These are phyloP conservation scores for Rhododendron henanense DNA, from an alignment of 148 eudicot genomes.

Conservation along the genomic window DNA sequence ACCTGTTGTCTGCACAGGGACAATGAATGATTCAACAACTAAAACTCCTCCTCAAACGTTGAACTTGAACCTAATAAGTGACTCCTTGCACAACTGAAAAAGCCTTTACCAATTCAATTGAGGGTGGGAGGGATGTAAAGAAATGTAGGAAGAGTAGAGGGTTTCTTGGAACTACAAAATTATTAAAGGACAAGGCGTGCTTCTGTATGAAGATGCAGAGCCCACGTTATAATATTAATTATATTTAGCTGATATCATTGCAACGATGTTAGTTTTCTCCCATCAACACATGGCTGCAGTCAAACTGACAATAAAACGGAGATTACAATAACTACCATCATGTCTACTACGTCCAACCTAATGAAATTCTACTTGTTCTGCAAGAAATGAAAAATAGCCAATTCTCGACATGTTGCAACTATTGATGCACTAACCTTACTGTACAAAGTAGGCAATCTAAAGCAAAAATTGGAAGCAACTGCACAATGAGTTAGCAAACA, in stretches of 20 bases:
- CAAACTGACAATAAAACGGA: neutral
- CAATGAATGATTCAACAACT: neutral
- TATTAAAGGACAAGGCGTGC: neutral
- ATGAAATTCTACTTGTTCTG: neutral
- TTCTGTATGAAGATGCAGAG: neutral
- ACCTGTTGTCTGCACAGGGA: constrained; percentile 58
- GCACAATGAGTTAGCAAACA: neutral
- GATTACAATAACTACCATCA: neutral
- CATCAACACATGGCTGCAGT: neutral
- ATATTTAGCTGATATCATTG: neutral
- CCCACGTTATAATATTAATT: neutral
- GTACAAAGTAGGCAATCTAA: neutral
- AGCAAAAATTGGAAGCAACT: constrained; percentile 4
- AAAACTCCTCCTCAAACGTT: neutral
- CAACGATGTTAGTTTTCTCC: neutral
- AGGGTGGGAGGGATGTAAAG: neutral
- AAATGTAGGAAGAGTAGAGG: neutral
- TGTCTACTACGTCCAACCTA: neutral
- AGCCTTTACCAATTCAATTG: no score
- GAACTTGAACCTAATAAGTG: neutral
- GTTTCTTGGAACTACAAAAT: neutral
- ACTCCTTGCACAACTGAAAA: neutral
- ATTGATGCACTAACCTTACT: neutral
- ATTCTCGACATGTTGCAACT: neutral
- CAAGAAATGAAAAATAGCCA: neutral